Percentiles rank a stretch among this genome's conserved stretches.
Evolutionary conservation across 2,329 filamentous ascomycete species (phyloP).

Genomic region (Exophiala dermatitidis): DNA sequence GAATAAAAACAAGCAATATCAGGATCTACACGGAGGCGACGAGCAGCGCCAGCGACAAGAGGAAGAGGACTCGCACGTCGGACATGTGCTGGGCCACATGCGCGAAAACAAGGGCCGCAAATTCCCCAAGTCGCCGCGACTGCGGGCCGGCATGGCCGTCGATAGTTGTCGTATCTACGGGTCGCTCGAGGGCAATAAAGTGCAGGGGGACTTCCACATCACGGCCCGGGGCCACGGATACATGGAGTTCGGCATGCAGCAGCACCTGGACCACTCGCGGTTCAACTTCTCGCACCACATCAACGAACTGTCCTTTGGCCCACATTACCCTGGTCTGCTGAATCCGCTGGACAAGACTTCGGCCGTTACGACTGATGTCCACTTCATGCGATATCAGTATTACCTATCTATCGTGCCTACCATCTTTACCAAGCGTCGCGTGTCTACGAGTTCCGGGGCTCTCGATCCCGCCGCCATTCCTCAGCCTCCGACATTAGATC

Average conservation of each 20-base stretch:
- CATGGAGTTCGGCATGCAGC: constrained; percentile 56
- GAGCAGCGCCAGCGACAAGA: constrained; percentile 40
- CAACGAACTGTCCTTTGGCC: constrained; percentile 90
- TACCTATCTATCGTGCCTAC: constrained; percentile 93
- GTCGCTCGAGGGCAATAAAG: constrained; percentile 86
- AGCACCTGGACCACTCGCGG: constrained; percentile 75
- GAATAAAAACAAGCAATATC: constrained; percentile 45
- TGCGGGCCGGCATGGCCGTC: constrained; percentile 48
- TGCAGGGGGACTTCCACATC: constrained; percentile 97
- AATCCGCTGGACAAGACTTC: constrained; percentile 87
- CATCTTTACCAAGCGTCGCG: constrained; percentile 62
- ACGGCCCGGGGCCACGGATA: constrained; percentile 96
- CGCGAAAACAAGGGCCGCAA: constrained; percentile 58
- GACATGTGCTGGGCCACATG: constrained; percentile 75
- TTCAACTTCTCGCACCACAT: constrained; percentile 99
- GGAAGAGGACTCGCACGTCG: constrained; percentile 73
- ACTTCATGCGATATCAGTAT: constrained; percentile 98
- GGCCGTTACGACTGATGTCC: constrained; percentile 61
- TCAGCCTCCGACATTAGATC: constrained; percentile 31
- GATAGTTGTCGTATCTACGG: constrained; percentile 88
- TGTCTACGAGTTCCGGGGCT: constrained; percentile 28
- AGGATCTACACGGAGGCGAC: constrained; percentile 57
- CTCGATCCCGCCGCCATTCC: constrained; percentile 39
- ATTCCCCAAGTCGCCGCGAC: constrained; percentile 64
- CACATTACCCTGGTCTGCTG: constrained; percentile 87